Evolutionary conservation across 805 yeast species (phyloP), one percentile per base, ranked within the genome.

Genomic region (Schwanniomyces vanrijiae): DNA sequence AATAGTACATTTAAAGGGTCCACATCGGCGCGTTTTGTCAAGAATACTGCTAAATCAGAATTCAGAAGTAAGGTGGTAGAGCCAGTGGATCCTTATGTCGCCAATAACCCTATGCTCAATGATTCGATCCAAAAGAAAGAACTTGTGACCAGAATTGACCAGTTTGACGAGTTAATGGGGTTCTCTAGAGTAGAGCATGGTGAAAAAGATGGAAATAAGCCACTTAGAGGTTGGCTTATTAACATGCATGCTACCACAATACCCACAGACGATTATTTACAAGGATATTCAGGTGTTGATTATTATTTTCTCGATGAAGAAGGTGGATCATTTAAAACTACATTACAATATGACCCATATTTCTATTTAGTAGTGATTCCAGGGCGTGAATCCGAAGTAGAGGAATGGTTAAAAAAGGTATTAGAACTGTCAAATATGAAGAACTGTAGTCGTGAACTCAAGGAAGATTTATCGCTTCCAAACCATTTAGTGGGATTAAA

Each of bases 261-360:
- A 3, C 81, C 86, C 2, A 76, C 81, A 10, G 81, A 79, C 4
- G 84, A 81, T 26, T 71, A 74, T 37, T 56, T 76, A 9, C 73
- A 80, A n/a, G 97, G 96, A 8, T 73, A 80, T 29, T 81, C 97
- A 0, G 99, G 92, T 3, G 97, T 92, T 2, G 97, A 94, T 57
- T 90, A 86, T 65, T 95, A 95, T 62, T 94, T 95, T 56, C 68
- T 94, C 6, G 98, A 91, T 63, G 96, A 89, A 58, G 97, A 91
- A 63, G 99, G 99, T 41, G 99, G 97, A 5, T 82, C 88, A 38
- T 94, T 95, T 73, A 94, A 92, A 62, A 84, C 90, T 3, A 86
- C 96, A 0, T 66, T 88, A 11, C 86, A 79, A 48, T 88, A 80
- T 61, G 90, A 89, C 55, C 99, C 99, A 0, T 94, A 94, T 64